phyloP scores from a whole-genome alignment of 2,329 filamentous ascomycete genomes.

The Bipolaris sorokiniana region DNA sequence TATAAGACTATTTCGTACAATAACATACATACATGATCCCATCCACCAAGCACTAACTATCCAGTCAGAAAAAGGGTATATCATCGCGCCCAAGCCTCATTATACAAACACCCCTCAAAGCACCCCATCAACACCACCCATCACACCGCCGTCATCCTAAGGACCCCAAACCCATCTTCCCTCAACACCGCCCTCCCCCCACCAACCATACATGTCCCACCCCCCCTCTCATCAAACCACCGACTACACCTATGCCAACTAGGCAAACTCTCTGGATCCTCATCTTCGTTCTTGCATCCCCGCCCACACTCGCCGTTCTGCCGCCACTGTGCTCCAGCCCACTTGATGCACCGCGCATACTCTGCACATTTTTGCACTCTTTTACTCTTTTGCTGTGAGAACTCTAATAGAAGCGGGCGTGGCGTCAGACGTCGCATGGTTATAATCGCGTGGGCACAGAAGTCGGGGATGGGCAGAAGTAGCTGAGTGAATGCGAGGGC shows the following conservation, averaged over 20 bases:
- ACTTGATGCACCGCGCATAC: conserved; percentile 45
- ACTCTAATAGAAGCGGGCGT: conserved; percentile 33
- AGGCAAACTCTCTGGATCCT: conserved; percentile 40
- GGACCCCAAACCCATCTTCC: conserved; percentile 6
- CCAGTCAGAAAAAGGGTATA: no score
- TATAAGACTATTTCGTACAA: no score
- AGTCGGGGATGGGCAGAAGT: conserved; percentile 34
- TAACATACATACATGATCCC: no score
- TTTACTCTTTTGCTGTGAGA: conserved; percentile 29
- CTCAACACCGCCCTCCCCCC: conserved; percentile 25
- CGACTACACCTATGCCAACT: conserved; percentile 43
- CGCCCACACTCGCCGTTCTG: conserved; percentile 40
- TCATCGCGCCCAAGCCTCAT: no score
- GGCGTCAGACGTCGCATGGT: conserved; percentile 37
- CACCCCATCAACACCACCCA: no score
- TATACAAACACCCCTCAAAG: no score
- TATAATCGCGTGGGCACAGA: conserved; percentile 41
- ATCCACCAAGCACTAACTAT: no score
- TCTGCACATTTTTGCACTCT: conserved; percentile 34
- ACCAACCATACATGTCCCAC: conserved; percentile 41
- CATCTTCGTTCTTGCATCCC: conserved; percentile 43
- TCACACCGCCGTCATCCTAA: conserved; percentile 8
- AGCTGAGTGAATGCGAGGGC: conserved; percentile 36
- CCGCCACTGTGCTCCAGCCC: conserved; percentile 40
- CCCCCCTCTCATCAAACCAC: conserved; percentile 39